Conservation (phyloP, 495 filamentous ascomycete genomes). For the Poronia punctata region DNA sequence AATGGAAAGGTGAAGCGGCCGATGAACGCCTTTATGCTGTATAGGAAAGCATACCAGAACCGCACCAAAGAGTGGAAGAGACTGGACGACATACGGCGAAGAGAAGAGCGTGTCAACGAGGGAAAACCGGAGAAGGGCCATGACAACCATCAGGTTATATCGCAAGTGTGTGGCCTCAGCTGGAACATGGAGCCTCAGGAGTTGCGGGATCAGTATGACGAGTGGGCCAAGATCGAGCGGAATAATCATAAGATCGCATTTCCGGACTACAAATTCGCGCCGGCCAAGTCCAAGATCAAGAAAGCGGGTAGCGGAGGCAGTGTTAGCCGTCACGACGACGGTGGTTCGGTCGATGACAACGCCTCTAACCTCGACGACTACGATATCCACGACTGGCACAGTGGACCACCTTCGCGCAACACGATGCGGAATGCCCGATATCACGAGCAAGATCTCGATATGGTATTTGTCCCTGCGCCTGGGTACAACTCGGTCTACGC, state of each 20-base stretch:
- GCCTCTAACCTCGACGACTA: constrained; percentile 24
- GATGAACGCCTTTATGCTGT: constrained; percentile 99
- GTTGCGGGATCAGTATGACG: constrained; percentile 72
- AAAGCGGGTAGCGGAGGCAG: constrained; percentile 5
- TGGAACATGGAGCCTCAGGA: constrained; percentile 75
- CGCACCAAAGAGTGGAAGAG: constrained; percentile 74
- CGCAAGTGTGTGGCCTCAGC: constrained; percentile 71
- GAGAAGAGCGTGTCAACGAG: constrained; percentile 4
- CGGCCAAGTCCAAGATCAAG: constrained; percentile 59
- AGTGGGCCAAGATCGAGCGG: constrained; percentile 73
- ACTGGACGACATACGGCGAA: constrained; percentile 9
- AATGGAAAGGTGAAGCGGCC: constrained; percentile 81
- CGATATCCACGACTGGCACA: constrained; percentile 23
- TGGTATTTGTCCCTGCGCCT: constrained; percentile 18
- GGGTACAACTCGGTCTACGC: constrained; percentile 21
- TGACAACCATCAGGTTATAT: constrained; percentile 94
- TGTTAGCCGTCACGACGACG: constrained; percentile 34
- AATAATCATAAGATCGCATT: constrained; percentile 80
- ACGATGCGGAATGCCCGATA: constrained; percentile 25
- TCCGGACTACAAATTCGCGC: constrained; percentile 93
- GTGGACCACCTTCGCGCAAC: constrained; percentile 21
- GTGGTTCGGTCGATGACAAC: constrained; percentile 39
- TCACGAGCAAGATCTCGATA: constrained; percentile 29
- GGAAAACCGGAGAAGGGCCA: constrained; percentile 33
- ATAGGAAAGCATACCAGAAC: constrained; percentile 87